Evolutionary conservation across 331 rosid genomes (phyloP), one percentile per base, ranked within the genome.

Genomic region (Erythrophleum ivorense): DNA sequence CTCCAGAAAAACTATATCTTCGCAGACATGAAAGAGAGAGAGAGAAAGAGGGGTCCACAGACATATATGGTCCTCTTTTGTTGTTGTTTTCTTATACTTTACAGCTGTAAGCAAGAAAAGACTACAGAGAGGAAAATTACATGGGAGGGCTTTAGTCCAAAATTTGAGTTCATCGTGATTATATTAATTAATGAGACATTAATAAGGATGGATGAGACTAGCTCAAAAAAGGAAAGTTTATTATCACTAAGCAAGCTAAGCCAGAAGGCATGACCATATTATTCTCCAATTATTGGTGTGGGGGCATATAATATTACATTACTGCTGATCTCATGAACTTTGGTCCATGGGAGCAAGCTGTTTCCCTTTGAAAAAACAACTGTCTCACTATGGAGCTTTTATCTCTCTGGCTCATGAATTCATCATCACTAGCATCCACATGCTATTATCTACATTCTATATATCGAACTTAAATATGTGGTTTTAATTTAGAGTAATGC

Each of bases 201-300:
- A 85, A 74, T 79, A 77, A 68, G 7, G 43, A 68, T 15, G 46
- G 49, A 80, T 75, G 71, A 68, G 84, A 78, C 84, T 75, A 78
- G 83, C 88, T 89, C 90, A 89, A 90, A 63, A 83, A 87, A 80
- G 43, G 62, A 73, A 74, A 41, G 76, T 21, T 69, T 2, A 69
- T 69, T 7, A 65, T 65, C 6, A 67, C 82, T 70, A 86, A 84
- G 74, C 60, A 86, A 85, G 76, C 66, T 63, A 82, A 59, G 77
- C 83, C 65, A 53, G 68, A 87, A 83, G 82, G 83, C 64, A 80
- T 88, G 38, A 69, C 4, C 86, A 81, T 89, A 91, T 92, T 86
- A 91, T 92, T 89, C 90, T 89, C 71, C 92, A 91, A 91, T 91
- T 91, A 95, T 93, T 91, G 93, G 87, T 48, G 88, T 90, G 89